Conservation (phyloP, 1,284 basidiomycete species). For the Termitomyces sp. region DNA sequence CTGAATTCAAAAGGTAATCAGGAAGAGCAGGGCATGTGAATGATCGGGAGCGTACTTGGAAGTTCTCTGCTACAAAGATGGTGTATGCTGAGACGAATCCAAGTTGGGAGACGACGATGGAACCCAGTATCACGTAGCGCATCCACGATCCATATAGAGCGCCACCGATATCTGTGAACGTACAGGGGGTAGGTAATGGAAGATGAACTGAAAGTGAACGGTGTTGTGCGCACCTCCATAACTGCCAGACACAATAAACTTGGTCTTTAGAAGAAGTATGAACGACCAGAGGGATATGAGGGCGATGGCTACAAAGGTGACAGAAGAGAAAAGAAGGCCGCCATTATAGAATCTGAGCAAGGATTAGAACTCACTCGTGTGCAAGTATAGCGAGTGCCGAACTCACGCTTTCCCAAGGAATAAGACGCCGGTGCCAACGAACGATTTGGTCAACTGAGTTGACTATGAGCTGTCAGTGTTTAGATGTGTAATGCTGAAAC, state of each 20-base stretch:
- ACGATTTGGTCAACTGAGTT: conserved; percentile 81
- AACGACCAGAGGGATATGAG: conserved; percentile 92
- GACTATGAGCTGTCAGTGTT: conserved; percentile 1
- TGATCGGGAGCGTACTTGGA: conserved; percentile 44
- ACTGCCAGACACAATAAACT: conserved; percentile 85
- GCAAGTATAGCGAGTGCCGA: background rate
- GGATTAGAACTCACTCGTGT: background rate
- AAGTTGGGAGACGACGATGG: conserved; percentile 88
- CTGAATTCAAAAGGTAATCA: conserved; percentile 22
- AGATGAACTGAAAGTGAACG: background rate
- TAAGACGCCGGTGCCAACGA: conserved; percentile 94
- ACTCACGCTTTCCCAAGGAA: conserved; percentile 92
- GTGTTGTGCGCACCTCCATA: conserved; percentile 68
- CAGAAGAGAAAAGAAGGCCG: conserved; percentile 85
- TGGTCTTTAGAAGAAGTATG: conserved; percentile 86
- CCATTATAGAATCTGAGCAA: conserved; percentile 84
- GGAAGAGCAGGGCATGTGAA: background rate
- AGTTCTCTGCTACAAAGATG: conserved; percentile 94
- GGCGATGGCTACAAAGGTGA: conserved; percentile 81
- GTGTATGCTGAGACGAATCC: conserved; percentile 90
- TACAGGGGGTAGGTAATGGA: conserved; percentile 6
- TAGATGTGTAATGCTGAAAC: conserved; percentile 18
- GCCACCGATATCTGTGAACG: conserved; percentile 82
- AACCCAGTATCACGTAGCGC: conserved; percentile 84
- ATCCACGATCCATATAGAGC: conserved; percentile 89